A percentile compares a stretch with the other conserved stretches of the same genome.
Evolutionary conservation across 768 basidiomycete genomes (phyloP).

Genomic region (Psilocybe subaeruginosa): DNA sequence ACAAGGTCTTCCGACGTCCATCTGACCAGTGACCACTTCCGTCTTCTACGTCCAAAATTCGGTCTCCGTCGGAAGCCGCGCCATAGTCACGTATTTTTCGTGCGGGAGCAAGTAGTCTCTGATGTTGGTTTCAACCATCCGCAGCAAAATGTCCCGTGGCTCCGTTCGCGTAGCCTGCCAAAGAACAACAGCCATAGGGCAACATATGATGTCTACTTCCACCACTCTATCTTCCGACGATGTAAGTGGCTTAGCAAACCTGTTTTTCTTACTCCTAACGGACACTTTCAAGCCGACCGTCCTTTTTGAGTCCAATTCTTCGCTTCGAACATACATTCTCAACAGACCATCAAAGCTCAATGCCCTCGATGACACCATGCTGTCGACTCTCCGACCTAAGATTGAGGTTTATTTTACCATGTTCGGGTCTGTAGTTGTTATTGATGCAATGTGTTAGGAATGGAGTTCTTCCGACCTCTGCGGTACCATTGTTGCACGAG

Average conservation of each 20-base stretch:
- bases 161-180: slow-evolving; percentile 36
- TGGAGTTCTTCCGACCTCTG: slow-evolving; percentile 76
- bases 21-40: slow-evolving; percentile 2
- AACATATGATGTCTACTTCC: slow-evolving; percentile 51
- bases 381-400: slow-evolving; percentile 67
- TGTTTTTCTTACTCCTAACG: slow-evolving; percentile 17
- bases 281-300: slow-evolving; percentile 47
- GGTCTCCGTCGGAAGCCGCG: slow-evolving; percentile 24
- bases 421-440: slow-evolving; percentile 9
- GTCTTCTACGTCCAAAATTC: slow-evolving; percentile 8
- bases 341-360: slow-evolving; percentile 85
- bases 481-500: slow-evolving; percentile 72
- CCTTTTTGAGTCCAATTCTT: slow-evolving; percentile 67
- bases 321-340: slow-evolving; percentile 70
- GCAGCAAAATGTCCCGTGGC: slow-evolving; percentile 45
- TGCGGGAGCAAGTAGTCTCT: slow-evolving; percentile 11
- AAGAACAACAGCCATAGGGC: slow-evolving; percentile 47
- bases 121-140: slow-evolving; percentile 35
- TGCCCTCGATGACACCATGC: slow-evolving; percentile 80
- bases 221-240: slow-evolving; percentile 28
- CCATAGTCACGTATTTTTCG: slow-evolving; percentile 7
- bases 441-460: slow-evolving; percentile 46
- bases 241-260: slow-evolving; percentile 31
- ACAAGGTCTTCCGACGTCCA: slow-evolving; percentile 2
- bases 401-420: slow-evolving; percentile 58